A percentile compares a stretch with the other conserved stretches of the same genome.
Evolutionary conservation across 1,139 yeast species (phyloP).

Genomic region (Hansenula sp.): DNA sequence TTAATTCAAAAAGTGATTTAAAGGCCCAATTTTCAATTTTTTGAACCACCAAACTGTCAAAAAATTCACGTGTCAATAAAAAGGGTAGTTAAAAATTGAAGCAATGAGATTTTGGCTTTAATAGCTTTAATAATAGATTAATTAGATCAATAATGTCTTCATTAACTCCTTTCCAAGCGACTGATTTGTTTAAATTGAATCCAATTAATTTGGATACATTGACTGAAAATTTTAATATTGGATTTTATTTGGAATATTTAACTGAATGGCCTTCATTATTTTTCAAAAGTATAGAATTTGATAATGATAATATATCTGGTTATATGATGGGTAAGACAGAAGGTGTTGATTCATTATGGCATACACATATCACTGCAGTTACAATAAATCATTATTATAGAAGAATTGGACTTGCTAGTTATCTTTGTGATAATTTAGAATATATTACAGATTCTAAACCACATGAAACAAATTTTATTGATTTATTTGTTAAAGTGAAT

Average conservation of each 20-base stretch:
- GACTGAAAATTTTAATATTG: conserved; percentile 85
- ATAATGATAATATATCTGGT: conserved; percentile 45
- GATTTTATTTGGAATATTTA: conserved; percentile 80
- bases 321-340: conserved; percentile 98
- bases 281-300: conserved; percentile 61
- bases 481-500: conserved; percentile 84
- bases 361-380: conserved; percentile 94
- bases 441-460: conserved; percentile 67
- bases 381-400: conserved; percentile 82
- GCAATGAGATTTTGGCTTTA: too few species aligned
- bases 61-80: too few species aligned
- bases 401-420: conserved; percentile 79
- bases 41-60: too few species aligned
- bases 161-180: conserved; percentile 77
- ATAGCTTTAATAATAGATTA: too few species aligned
- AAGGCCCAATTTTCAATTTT: too few species aligned
- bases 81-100: too few species aligned
- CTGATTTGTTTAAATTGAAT: conserved; percentile 71
- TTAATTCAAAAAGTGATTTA: not conserved
- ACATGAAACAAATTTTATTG: conserved; percentile 77
- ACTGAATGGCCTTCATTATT: conserved; percentile 85
- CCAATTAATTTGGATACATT: conserved; percentile 79
- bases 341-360: conserved; percentile 85
- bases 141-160: conserved; percentile 55
- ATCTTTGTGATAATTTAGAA: conserved; percentile 69